phyloP scores from a whole-genome alignment of 257 asterid species.

The Primulina tabacum region DNA sequence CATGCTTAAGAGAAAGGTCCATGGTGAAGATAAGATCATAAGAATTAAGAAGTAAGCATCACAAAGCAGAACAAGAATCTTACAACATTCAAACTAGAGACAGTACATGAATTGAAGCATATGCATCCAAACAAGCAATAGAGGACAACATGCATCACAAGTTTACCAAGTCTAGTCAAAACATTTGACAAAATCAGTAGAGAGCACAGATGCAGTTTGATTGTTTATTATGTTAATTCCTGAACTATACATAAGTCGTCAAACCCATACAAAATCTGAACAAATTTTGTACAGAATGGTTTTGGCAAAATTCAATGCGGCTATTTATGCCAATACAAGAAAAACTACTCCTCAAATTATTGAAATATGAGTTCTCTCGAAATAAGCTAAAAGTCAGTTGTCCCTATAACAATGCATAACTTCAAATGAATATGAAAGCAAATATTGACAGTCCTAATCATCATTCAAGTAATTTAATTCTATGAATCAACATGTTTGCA shows the following conservation, averaged over 20 bases:
- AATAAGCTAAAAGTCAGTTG: neutral
- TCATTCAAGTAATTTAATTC: no score
- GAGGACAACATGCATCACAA: conserved; percentile 4
- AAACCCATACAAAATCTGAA: neutral
- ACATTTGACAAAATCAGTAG: neutral
- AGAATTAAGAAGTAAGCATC: neutral
- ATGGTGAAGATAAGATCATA: neutral
- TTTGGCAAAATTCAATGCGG: neutral
- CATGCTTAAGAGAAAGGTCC: conserved; percentile 17
- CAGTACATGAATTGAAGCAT: conserved; percentile 3
- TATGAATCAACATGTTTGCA: no score
- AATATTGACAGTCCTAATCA: no score
- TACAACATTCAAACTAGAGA: neutral
- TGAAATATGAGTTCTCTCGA: neutral
- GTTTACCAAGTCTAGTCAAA: neutral
- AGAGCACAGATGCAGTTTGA: neutral
- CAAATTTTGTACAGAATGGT: neutral
- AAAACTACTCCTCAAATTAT: neutral
- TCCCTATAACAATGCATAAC: no score
- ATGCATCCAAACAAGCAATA: neutral
- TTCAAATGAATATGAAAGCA: no score
- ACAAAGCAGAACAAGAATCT: neutral
- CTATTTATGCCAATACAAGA: neutral
- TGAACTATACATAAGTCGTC: neutral
- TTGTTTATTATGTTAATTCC: neutral